Base-by-base conservation (phyloP, 2,329 filamentous ascomycete genomes). In the Botrytis byssoidea region DNA sequence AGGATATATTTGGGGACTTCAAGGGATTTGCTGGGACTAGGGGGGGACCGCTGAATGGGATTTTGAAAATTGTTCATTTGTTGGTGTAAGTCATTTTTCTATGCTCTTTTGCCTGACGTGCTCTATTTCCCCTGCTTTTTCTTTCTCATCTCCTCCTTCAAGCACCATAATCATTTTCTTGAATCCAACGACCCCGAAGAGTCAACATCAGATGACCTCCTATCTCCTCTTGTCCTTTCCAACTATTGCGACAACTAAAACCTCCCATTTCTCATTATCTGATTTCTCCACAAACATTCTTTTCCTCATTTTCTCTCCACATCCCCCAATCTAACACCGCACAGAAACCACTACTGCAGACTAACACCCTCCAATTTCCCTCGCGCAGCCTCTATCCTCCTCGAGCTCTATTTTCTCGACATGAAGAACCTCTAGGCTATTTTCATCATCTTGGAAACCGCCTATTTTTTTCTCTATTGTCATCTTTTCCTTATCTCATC, bases 391-490 rank as follows among this genome's bases (percentile, higher is more conserved):
- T 77, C 77, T 32, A 78, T 81, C 29, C 65, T 81, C 6, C 75
- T 80, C 25, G 78, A 81, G 44, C 59, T 80, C 22, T 80, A 81
- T 74, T 81, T 81, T 68, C 75, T 81, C 63, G 79, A 81, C 46
- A 32, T 63, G 70, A 76, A 74, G 44, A 73, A 57, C 22, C 55
- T 70, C 64, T 74, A 59, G 20, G 14, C 48, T 32, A 14, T 2
- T 65, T 22, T 12, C 18, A 8, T 5, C n/a, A 22, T 25, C n/a
- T 44, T 12, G 3, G 44, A n/a, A 55, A 55, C 25, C 12, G 14
- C n/a, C 5, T 8, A 7, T 29, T 57, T 57, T 29, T 57, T 29
- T 57, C 14, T 32, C n/a, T 29, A 7, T 32, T 57, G 51, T 6
- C n/a, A 29, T 9, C 0, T 6, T 29, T 57, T 57, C 6, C 14